Percentiles rank a stretch among this genome's conserved stretches.
Conservation (phyloP, 1,139 yeast species). For the Protomyces arabidopsidicola region DNA sequence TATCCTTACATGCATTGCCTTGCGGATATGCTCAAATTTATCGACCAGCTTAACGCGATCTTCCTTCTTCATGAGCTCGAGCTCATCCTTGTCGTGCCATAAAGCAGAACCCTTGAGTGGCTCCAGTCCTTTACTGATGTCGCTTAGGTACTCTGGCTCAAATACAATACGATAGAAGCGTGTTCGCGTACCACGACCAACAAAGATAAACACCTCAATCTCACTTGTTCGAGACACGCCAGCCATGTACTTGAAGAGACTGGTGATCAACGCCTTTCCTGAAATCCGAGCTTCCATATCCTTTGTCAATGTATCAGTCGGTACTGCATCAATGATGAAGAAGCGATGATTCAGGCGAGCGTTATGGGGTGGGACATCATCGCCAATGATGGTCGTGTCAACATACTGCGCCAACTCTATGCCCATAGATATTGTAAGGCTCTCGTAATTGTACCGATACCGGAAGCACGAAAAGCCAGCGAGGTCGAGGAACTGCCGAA, state of each 20-base stretch:
- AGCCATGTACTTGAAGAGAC: conserved; percentile 24
- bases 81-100: conserved; percentile 22
- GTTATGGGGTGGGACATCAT: conserved; percentile 2
- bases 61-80: conserved; percentile 6
- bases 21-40: conserved; percentile 18
- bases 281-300: conserved; percentile 20
- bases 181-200: conserved; percentile 18
- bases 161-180: conserved; percentile 21
- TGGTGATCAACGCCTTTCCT: conserved; percentile 23
- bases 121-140: conserved; percentile 20
- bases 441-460: conserved; percentile 22
- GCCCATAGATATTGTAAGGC: conserved; percentile 4
- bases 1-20: conserved; percentile 22
- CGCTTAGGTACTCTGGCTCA: conserved; percentile 25
- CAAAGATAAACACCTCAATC: conserved; percentile 21
- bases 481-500: conserved; percentile 20
- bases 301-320: conserved; percentile 13
- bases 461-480: conserved; percentile 21
- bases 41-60: conserved; percentile 14
- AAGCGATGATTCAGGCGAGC: conserved; percentile 21
- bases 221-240: conserved; percentile 24
- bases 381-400: conserved; percentile 22
- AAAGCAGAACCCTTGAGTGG: conserved; percentile 8
- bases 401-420: conserved; percentile 23
- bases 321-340: conserved; percentile 26